Percentiles rank a stretch among this genome's conserved stretches.
Conservation (phyloP, 2,329 filamentous ascomycete species). For the Aplosporella prunicola region DNA sequence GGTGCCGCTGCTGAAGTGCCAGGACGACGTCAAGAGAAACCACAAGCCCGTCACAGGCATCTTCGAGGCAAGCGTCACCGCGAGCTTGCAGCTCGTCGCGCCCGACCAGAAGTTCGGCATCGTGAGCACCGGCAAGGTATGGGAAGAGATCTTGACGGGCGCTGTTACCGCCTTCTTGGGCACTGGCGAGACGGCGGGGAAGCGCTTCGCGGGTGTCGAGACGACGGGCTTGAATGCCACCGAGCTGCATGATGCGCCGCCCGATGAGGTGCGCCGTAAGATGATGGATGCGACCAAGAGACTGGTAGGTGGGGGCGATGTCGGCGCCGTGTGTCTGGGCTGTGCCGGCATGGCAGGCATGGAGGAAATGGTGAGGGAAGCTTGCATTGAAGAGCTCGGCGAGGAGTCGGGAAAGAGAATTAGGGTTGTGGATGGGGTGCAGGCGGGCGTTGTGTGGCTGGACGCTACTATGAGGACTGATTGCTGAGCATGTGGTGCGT, state of each 20-base stretch:
- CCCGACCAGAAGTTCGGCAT: slow-evolving; percentile 62
- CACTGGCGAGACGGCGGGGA: slow-evolving; percentile 15
- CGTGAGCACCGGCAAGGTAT: slow-evolving; percentile 76
- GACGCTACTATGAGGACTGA: slow-evolving; percentile 40
- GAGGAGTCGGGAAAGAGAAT: slow-evolving; percentile 48
- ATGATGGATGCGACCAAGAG: slow-evolving; percentile 61
- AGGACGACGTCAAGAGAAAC: slow-evolving; percentile 25
- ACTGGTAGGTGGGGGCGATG: slow-evolving; percentile 48
- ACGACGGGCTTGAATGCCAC: slow-evolving; percentile 73
- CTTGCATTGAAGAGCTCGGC: slow-evolving; percentile 56
- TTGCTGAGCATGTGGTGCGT: slow-evolving; percentile 19
- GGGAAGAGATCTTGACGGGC: slow-evolving; percentile 61
- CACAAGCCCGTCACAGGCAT: slow-evolving; percentile 64
- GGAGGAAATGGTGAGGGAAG: slow-evolving; percentile 63
- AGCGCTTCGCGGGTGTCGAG: slow-evolving; percentile 66
- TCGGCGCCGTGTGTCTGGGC: slow-evolving; percentile 68
- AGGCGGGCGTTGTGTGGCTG: slow-evolving; percentile 56
- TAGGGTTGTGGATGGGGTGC: slow-evolving; percentile 70
- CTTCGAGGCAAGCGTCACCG: slow-evolving; percentile 71
- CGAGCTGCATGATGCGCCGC: slow-evolving; percentile 62
- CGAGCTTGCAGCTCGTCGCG: slow-evolving; percentile 48
- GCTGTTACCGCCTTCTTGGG: slow-evolving; percentile 60
- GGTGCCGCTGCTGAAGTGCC: slow-evolving; percentile 50
- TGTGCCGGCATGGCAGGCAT: slow-evolving; percentile 89
- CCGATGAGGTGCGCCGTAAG: slow-evolving; percentile 48